Percentiles rank a stretch among this genome's conserved stretches.
These are phyloP conservation scores for Solanum aculeatissimum DNA, from an alignment of 305 asterid species.

Conservation along the genomic window DNA sequence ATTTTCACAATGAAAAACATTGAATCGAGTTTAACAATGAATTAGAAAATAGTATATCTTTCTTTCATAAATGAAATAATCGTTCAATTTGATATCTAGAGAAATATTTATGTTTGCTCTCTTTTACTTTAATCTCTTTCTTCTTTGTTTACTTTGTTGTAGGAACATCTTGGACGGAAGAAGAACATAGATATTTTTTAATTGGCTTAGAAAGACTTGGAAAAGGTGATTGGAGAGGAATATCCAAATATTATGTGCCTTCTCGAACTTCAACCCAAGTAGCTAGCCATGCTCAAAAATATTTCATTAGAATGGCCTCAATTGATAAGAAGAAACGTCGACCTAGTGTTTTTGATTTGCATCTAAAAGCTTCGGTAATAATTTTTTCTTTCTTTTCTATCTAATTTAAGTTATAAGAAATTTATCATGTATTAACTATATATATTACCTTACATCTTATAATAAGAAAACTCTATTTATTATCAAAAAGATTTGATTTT, in stretches of 20 bases:
- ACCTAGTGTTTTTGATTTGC: constrained; percentile 12
- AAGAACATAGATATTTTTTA: constrained; percentile 12
- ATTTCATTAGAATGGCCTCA: constrained; percentile 7
- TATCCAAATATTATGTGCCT: constrained; percentile 11
- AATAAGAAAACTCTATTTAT: background rate
- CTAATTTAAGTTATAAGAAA: too few species aligned
- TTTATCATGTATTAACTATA: too few species aligned
- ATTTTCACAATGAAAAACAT: too few species aligned
- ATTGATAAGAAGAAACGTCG: constrained; percentile 9
- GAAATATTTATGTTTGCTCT: too few species aligned
- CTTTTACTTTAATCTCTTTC: too few species aligned
- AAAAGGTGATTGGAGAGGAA: constrained; percentile 25
- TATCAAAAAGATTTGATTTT: background rate
- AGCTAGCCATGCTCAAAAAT: constrained; percentile 25
- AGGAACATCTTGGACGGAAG: constrained; percentile 15
- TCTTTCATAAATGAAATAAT: too few species aligned
- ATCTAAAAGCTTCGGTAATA: background rate
- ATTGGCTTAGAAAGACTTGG: constrained; percentile 15
- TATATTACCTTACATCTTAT: too few species aligned
- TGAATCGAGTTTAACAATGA: too few species aligned
- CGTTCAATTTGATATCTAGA: too few species aligned
- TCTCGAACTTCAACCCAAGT: constrained; percentile 18
- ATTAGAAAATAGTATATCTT: too few species aligned
- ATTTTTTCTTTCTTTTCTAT: background rate
- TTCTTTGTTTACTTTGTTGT: too few species aligned